Percentiles rank a stretch among this genome's conserved stretches.
Evolutionary conservation across 495 filamentous ascomycete species (phyloP).

Genomic region (Tuber brumale): DNA sequence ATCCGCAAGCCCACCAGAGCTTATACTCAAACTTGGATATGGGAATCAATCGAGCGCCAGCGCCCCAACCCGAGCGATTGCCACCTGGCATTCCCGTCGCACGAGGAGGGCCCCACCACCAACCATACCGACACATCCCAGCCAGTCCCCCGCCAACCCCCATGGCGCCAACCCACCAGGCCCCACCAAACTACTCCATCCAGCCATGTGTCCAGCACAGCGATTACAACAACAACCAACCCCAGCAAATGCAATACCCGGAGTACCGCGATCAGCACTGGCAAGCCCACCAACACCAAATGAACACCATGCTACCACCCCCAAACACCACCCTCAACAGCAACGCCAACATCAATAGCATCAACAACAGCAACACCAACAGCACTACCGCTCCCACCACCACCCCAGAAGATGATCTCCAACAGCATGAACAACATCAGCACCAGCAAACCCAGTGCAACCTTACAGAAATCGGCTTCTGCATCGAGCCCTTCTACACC

Average conservation of each 20-base stretch:
- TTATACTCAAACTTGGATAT: not conserved
- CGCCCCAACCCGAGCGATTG: not conserved
- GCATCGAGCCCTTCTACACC: not conserved
- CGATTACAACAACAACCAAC: not conserved
- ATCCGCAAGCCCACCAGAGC: not conserved
- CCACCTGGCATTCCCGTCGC: not conserved
- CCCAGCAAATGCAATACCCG: conserved; percentile 1
- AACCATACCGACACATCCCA: not conserved
- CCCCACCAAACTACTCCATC: not conserved
- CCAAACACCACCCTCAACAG: conserved; percentile 9
- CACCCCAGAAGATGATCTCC: conserved; percentile 5
- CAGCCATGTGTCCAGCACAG: not conserved
- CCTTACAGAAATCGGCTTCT: not conserved
- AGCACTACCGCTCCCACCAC: not conserved
- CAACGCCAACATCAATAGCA: conserved; percentile 4
- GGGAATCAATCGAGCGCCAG: not conserved
- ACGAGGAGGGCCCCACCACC: conserved; percentile 2
- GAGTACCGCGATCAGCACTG: not conserved
- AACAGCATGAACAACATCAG: conserved; percentile 7
- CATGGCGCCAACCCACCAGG: not conserved
- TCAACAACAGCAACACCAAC: conserved; percentile 1
- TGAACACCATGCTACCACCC: conserved; percentile 3
- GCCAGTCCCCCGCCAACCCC: not conserved
- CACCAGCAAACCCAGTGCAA: conserved; percentile 6
- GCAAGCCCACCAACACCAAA: not conserved